A percentile compares a stretch with the other conserved stretches of the same genome.
Evolutionary conservation across 192 early-diverging fungal species (phyloP).

Genomic region (Coemansia sp.): DNA sequence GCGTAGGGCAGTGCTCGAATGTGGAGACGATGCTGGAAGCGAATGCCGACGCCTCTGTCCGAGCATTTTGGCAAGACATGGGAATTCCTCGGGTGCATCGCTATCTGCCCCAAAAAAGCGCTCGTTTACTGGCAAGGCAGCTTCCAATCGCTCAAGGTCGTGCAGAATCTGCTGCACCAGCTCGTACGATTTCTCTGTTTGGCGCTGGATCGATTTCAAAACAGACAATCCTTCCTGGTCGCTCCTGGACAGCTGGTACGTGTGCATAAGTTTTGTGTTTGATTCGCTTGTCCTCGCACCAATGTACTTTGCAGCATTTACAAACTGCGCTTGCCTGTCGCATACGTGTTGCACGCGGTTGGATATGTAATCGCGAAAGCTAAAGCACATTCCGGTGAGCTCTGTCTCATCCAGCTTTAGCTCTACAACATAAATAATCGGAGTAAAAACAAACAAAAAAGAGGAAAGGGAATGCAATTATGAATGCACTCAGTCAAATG

Average conservation of each 20-base stretch:
- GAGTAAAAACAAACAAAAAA: too few relatives aligned
- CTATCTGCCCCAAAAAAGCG: constrained; percentile 19
- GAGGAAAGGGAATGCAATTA: not conserved
- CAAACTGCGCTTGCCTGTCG: constrained; percentile 37
- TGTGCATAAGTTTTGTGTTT: constrained; percentile 18
- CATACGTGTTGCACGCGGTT: constrained; percentile 41
- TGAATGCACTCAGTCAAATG: not conserved
- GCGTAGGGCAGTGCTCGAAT: constrained; percentile 22
- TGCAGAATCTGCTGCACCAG: constrained; percentile 49
- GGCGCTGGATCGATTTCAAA: constrained; percentile 42
- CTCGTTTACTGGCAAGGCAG: constrained; percentile 21
- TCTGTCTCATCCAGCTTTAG: constrained; percentile 52
- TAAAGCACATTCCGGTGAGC: constrained; percentile 47
- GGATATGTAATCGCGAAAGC: constrained; percentile 47
- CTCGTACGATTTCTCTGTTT: constrained; percentile 54
- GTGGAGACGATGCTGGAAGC: constrained; percentile 17
- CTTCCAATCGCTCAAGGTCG: constrained; percentile 50
- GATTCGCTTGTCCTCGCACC: constrained; percentile 31
- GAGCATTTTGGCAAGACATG: constrained; percentile 20
- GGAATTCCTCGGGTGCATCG: constrained; percentile 18
- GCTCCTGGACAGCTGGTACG: constrained; percentile 34
- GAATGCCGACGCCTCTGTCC: constrained; percentile 20
- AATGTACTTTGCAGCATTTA: constrained; percentile 34
- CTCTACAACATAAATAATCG: constrained; percentile 22
- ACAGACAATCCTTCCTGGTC: constrained; percentile 34